Evolutionary conservation across 176 grass and related monocot genomes (phyloP).

Genomic region (Cymbopogon citratus): DNA sequence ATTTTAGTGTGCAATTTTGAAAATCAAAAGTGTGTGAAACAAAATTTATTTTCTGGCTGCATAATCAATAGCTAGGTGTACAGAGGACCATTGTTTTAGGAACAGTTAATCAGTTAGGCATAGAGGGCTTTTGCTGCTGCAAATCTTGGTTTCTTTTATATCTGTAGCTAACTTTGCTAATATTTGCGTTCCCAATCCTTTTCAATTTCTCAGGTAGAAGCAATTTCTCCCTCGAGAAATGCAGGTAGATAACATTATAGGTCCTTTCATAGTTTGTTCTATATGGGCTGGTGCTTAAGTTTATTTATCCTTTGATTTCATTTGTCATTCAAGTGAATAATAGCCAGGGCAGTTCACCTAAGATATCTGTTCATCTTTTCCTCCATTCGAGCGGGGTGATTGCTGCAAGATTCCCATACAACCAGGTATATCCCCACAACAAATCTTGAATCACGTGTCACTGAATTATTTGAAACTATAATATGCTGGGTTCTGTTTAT

Average conservation of each 20-base stretch:
- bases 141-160: not conserved
- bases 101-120: not conserved
- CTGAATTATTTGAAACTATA: conserved; percentile 14
- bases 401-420: conserved; percentile 65
- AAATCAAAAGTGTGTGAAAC: not conserved
- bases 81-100: not conserved
- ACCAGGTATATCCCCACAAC: conserved; percentile 35
- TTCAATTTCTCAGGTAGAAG: conserved; percentile 43
- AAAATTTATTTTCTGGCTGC: not conserved
- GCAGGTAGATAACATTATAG: conserved; percentile 44
- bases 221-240: conserved; percentile 48
- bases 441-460: conserved; percentile 17
- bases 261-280: not conserved
- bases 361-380: conserved; percentile 55
- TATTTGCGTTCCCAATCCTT: not conserved
- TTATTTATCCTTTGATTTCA: conserved; percentile 18
- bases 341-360: conserved; percentile 16
- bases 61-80: not conserved
- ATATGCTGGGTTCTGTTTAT: conserved; percentile 3
- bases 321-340: conserved; percentile 48
- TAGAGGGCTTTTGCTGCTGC: not conserved
- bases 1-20: not conserved
- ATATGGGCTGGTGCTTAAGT: not conserved
- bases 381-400: conserved; percentile 63
- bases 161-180: not conserved